Conservation (phyloP, 1,139 yeast genomes). For the Yamadazyma atmosphaerica region DNA sequence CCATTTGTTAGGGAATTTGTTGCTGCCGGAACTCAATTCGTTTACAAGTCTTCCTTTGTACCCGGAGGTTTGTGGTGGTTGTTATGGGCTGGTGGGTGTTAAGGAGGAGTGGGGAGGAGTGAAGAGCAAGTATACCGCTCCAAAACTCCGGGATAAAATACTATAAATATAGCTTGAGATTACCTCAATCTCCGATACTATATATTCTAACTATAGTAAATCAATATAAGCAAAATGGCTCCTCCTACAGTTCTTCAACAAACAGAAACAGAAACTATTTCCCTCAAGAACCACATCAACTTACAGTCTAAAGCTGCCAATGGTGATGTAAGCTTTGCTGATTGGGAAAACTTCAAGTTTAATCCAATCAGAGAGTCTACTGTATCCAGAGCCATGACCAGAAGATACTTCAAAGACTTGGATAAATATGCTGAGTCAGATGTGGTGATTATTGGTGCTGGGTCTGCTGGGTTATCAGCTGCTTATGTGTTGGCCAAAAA, state of each 20-base stretch:
- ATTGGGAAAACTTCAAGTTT: slow-evolving; percentile 70
- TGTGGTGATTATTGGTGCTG: slow-evolving; percentile 76
- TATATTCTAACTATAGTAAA: no score
- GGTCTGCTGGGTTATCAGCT: slow-evolving; percentile 75
- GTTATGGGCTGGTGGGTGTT: no score
- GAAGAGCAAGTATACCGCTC: no score
- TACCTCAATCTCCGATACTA: neutral
- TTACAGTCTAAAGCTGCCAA: slow-evolving; percentile 8
- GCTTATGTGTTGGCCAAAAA: slow-evolving; percentile 72
- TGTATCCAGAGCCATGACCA: slow-evolving; percentile 83
- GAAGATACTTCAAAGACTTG: slow-evolving; percentile 69
- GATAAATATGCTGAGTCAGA: slow-evolving; percentile 77
- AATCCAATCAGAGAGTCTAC: slow-evolving; percentile 77
- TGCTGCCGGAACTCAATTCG: neutral
- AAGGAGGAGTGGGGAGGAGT: no score
- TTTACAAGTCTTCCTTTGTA: slow-evolving; percentile 1
- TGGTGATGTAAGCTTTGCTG: slow-evolving; percentile 34
- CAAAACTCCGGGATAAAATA: slow-evolving; percentile 4
- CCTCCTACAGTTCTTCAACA: slow-evolving; percentile 31
- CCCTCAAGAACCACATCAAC: slow-evolving; percentile 1
- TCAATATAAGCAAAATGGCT: no score
- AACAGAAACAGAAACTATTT: slow-evolving; percentile 6
- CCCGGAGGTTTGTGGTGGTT: no score
- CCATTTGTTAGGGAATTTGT: neutral
- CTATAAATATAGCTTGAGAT: slow-evolving; percentile 6